These are phyloP conservation scores for Microbotryomycetes sp. DNA, from an alignment of 1,284 basidiomycete genomes.

Conservation along the genomic window DNA sequence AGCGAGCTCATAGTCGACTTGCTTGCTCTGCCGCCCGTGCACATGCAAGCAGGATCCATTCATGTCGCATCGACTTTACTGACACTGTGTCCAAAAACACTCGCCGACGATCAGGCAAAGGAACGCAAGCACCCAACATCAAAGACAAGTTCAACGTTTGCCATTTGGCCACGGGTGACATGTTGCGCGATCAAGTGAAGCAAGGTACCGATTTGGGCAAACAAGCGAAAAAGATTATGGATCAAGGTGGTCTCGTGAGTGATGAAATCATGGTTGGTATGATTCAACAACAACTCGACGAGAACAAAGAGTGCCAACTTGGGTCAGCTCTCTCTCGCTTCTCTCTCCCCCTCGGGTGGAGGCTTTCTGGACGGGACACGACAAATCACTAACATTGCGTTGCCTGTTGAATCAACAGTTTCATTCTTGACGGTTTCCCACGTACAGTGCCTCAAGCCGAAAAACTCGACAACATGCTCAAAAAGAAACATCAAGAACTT, in stretches of 20 bases:
- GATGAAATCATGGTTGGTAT: slow-evolving; percentile 98
- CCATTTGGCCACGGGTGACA: slow-evolving; percentile 96
- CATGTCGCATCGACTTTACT: slow-evolving; percentile 32
- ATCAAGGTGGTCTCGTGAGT: slow-evolving; percentile 82
- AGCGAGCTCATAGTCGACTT: neutral
- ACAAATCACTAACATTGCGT: no score
- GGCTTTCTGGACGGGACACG: no score
- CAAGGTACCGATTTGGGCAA: slow-evolving; percentile 81
- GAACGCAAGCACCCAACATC: slow-evolving; percentile 93
- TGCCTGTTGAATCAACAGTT: slow-evolving; percentile 51
- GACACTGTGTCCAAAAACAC: slow-evolving; percentile 44
- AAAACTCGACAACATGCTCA: slow-evolving; percentile 90
- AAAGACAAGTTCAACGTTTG: slow-evolving; percentile 90
- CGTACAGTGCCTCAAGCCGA: slow-evolving; percentile 95
- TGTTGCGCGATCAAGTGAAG: slow-evolving; percentile 89
- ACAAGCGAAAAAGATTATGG: slow-evolving; percentile 97
- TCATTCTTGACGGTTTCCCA: slow-evolving; percentile 97
- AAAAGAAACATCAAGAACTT: slow-evolving; percentile 66
- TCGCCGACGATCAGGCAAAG: slow-evolving; percentile 78
- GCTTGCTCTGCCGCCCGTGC: neutral
- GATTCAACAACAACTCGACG: slow-evolving; percentile 93
- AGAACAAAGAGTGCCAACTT: slow-evolving; percentile 85
- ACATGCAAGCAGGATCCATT: no score
- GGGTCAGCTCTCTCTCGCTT: slow-evolving; percentile 61
- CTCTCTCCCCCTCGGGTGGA: neutral